Base-by-base conservation (phyloP, 2,329 filamentous ascomycete species). In the Trichophyton benhamiae region DNA sequence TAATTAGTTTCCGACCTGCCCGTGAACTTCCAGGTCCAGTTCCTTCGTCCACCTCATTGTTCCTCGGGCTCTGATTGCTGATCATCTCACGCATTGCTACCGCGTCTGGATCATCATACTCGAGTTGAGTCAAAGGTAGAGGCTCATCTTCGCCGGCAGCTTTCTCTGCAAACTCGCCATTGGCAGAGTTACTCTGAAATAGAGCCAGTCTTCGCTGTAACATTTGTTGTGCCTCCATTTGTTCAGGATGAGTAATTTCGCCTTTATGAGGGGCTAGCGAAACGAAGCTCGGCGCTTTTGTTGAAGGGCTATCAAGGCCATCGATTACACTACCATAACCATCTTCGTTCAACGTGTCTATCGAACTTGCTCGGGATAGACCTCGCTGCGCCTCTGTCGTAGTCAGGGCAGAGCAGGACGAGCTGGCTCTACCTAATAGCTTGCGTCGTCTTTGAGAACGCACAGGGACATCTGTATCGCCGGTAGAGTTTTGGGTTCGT, bases 31-130 rank as follows among this genome's bases (percentile, higher is more conserved):
- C 9, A 17, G 15, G n/a, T 17, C 49, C 49, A 30, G 27, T 53
- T 20, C 58, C 49, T 33, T 61, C 38, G 30, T 13, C 52, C 9
- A 27, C 22, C 15, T 77, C 62, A 66, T 78, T 63, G 68, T 79
- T 36, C 67, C 82, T 67, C 68, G 77, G 64, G 0, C 71, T 71
- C 59, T 71, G 64, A 3, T 79, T 78, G 64, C 81, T 78, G 30
- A 79, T 79, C 42, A 78, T 80, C 38, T 82, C 80, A n/a, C 80
- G 79, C 67, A 82, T 82, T 60, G 78, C 79, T 11, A 78, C 76
- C 1, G 81, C 80, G 53, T 83, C 76, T 1, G 76, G 72, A 63
- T 79, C 77, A 62, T 79, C 76, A 61, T 79, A 79, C 30, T 76
- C 75, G 17, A 79, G 67, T 65, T 79, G 77, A 4, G 77, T 79